Percentiles rank a stretch among this genome's conserved stretches.
phyloP scores from a whole-genome alignment of 2,329 filamentous ascomycete species.

The Fusarium agapanthi region DNA sequence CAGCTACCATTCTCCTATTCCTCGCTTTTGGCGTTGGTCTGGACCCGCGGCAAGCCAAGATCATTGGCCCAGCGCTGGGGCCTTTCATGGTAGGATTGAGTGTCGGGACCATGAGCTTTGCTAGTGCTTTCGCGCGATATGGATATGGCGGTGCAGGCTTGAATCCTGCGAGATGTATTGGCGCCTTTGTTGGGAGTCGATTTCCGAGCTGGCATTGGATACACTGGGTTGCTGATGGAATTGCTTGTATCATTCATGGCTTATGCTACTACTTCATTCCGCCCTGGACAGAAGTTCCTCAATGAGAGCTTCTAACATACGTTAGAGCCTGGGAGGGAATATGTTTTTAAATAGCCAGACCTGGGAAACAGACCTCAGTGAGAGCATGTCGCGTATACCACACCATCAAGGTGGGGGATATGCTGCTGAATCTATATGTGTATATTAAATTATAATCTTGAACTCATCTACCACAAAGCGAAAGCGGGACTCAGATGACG shows the following conservation, averaged over 20 bases:
- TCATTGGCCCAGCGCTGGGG: constrained; percentile 58
- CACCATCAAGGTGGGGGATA: no score
- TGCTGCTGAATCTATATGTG: no score
- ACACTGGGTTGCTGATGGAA: constrained; percentile 33
- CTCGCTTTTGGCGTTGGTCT: constrained; percentile 63
- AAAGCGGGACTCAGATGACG: no score
- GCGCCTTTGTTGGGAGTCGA: constrained; percentile 25
- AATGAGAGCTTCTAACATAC: no score
- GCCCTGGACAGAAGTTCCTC: constrained; percentile 17
- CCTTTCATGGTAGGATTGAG: constrained; percentile 59
- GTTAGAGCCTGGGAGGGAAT: no score
- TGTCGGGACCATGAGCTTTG: constrained; percentile 49
- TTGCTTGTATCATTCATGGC: constrained; percentile 27
- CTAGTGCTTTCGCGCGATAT: constrained; percentile 42
- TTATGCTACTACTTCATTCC: constrained; percentile 30
- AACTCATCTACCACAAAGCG: no score
- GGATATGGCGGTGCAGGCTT: constrained; percentile 37
- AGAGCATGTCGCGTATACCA: no score
- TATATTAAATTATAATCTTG: no score
- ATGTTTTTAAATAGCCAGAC: no score
- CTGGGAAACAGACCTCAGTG: no score
- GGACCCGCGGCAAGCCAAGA: constrained; percentile 59
- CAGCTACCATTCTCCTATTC: constrained; percentile 57
- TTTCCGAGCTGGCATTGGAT: constrained; percentile 41
- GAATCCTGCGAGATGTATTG: constrained; percentile 39